Percentiles rank a stretch among this genome's conserved stretches.
Conservation (phyloP, 1,284 basidiomycete genomes). For the Polyporus tsugae region DNA sequence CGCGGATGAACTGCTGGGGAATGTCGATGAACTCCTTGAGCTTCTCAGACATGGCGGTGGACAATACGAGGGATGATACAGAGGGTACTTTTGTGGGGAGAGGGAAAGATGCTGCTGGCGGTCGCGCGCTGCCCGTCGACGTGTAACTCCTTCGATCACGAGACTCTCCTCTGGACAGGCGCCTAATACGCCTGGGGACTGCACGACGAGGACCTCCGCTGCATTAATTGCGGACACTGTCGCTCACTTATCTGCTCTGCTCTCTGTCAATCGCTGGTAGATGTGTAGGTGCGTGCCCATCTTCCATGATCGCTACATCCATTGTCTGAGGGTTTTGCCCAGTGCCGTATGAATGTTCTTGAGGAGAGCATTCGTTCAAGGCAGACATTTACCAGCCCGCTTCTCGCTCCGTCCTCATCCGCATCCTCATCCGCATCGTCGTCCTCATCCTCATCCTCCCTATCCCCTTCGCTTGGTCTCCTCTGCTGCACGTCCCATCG, state of each 20-base stretch:
- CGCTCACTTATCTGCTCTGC: neutral
- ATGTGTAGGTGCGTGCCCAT: constrained; percentile 22
- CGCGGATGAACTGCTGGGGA: constrained; percentile 91
- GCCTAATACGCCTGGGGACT: constrained; percentile 1
- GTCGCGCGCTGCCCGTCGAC: constrained; percentile 33
- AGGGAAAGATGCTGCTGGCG: constrained; percentile 30
- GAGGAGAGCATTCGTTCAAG: constrained; percentile 35
- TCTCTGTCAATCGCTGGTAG: constrained; percentile 12
- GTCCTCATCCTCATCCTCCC: constrained; percentile 2
- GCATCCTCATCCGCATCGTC: too few species aligned
- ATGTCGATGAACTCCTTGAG: constrained; percentile 91
- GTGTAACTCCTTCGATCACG: constrained; percentile 36
- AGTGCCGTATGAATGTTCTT: constrained; percentile 45
- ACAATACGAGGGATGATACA: constrained; percentile 23
- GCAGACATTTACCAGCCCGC: constrained; percentile 27
- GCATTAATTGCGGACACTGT: neutral
- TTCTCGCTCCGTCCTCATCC: neutral
- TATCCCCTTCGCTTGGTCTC: neutral
- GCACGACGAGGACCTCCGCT: neutral
- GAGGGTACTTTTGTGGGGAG: constrained; percentile 30
- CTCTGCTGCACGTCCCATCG: neutral
- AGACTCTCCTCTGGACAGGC: constrained; percentile 18
- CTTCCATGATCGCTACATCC: neutral
- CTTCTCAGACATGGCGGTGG: constrained; percentile 84
- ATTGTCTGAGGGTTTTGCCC: neutral